These are phyloP conservation scores for Meripilus lineatus DNA, from an alignment of 1,284 basidiomycete genomes.

Conservation along the genomic window DNA sequence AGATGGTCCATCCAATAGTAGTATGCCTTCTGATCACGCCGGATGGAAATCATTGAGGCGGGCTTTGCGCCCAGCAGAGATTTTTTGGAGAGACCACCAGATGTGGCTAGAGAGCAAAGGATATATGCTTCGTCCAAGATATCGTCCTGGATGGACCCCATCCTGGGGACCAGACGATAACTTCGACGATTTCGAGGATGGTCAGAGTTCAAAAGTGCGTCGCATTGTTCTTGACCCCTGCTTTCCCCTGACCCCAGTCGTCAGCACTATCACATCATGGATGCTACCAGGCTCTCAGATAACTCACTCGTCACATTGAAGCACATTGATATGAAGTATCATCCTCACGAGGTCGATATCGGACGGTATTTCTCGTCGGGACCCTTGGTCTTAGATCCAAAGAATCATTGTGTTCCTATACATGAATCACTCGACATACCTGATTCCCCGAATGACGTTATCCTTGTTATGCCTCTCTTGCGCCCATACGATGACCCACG, in stretches of 20 bases:
- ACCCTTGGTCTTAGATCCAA: neutral
- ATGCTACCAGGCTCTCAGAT: neutral
- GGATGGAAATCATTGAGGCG: too few relatives aligned
- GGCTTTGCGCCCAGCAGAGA: neutral
- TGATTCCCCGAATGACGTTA: conserved; percentile 9
- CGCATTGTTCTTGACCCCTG: neutral
- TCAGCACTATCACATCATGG: neutral
- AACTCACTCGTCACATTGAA: neutral
- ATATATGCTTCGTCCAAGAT: neutral
- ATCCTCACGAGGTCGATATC: neutral
- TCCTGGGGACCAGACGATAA: conserved; percentile 1
- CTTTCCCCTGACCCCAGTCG: neutral
- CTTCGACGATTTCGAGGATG: conserved; percentile 1
- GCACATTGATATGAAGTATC: neutral
- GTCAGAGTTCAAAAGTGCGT: neutral
- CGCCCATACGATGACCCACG: conserved; percentile 16
- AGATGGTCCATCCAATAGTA: too few relatives aligned
- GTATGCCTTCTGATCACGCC: too few relatives aligned
- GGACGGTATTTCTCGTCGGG: neutral
- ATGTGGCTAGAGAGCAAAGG: neutral
- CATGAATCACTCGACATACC: conserved; percentile 17
- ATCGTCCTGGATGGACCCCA: neutral
- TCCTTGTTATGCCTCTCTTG: conserved; percentile 23
- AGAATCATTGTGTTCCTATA: conserved; percentile 22
- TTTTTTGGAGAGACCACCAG: neutral